Evolutionary conservation across 2,329 filamentous ascomycete genomes (phyloP), one percentile per base, ranked within the genome.

Genomic region (Diaporthe velutina): DNA sequence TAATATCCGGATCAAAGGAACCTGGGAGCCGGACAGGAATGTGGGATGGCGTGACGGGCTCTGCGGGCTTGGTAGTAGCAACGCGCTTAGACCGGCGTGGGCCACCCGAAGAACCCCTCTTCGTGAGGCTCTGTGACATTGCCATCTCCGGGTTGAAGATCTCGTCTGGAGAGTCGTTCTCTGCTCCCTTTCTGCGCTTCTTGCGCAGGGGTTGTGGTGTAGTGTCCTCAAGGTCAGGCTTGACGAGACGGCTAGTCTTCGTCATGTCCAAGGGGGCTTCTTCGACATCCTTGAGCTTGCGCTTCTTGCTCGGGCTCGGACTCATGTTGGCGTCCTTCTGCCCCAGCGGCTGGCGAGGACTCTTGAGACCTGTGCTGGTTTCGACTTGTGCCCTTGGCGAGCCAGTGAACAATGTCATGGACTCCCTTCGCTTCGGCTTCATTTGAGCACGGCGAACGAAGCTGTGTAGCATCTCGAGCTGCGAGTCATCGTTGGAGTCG

Each of bases 281-380:
- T 9, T 76, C 76, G 45, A 70, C 50, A 2, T 79, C 76, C 4
- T 79, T 80, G n/a, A 76, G 74, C 78, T 84, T 84, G 38, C 83
- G 79, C 78, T 85, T 84, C 79, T 84, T 85, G 30, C 76, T 76
- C 10, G 83, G 83, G 76, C 82, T 84, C 12, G 83, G 83, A 74
- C 83, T 84, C 74, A 76, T 76, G 79, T 85, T 85, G 38, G 78
- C 73, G 66, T 84, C 83, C 78, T 80, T 84, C 22, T 78, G 77
- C 35, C 80, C 80, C 19, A 85, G 79, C 19, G 84, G 83, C n/a
- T 74, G 71, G 12, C 82, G 80, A 9, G 67, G 57, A 25, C 66
- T 76, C 15, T 38, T 76, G 75, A 10, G 73, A 73, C 45, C 76
- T 73, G 15, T 76, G 45, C n/a, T 73, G 3, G 33, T n/a, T 28